Conservation (phyloP, 352 stramenopile genomes). For the Ophiocytium majus region DNA sequence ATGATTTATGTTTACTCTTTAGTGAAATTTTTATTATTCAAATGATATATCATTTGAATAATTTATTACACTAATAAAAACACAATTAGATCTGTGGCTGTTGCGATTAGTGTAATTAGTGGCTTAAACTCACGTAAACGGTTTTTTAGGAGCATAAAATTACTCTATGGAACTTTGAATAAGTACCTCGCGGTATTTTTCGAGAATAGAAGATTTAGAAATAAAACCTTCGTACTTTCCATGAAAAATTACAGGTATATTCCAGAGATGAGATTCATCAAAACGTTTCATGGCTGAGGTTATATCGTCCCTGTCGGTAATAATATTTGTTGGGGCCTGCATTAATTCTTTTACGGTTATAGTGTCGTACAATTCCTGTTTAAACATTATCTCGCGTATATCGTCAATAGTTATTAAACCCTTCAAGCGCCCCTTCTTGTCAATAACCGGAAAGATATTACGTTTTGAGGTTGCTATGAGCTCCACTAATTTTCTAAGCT, state of each 20-base stretch:
- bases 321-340: not conserved
- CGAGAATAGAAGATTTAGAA: constrained; percentile 6
- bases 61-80: too few relatives aligned
- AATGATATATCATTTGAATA: too few relatives aligned
- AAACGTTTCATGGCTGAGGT: constrained; percentile 6
- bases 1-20: too few relatives aligned
- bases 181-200: constrained; percentile 16
- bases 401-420: constrained; percentile 11
- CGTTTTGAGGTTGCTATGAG: not conserved
- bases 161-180: constrained; percentile 11
- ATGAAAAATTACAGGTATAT: constrained; percentile 1
- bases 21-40: too few relatives aligned
- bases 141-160: too few relatives aligned
- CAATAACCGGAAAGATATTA: not conserved
- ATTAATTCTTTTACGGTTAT: not conserved
- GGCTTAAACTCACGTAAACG: too few relatives aligned
- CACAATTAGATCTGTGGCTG: too few relatives aligned
- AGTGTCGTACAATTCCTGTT: not conserved
- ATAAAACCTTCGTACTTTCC: constrained; percentile 4
- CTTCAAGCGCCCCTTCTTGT: not conserved
- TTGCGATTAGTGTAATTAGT: too few relatives aligned
- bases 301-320: not conserved
- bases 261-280: constrained; percentile 14
- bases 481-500: not conserved
- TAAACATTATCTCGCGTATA: constrained; percentile 14